Percentiles rank a stretch among this genome's conserved stretches.
phyloP scores from a whole-genome alignment of 768 basidiomycete genomes.

The Agaricus subrufescens region DNA sequence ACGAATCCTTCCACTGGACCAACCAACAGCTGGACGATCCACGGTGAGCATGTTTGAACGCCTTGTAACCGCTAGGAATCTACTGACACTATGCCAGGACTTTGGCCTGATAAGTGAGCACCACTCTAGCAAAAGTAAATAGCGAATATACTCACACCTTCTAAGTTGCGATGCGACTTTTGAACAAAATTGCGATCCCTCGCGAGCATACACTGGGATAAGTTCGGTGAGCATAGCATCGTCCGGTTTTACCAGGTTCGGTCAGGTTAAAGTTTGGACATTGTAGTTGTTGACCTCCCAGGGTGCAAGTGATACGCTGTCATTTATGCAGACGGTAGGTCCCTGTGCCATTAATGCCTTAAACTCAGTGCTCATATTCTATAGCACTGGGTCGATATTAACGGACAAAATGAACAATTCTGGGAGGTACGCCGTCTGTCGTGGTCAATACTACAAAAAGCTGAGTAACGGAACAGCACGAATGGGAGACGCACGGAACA shows the following conservation, averaged over 20 bases:
- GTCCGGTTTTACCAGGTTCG: slow-evolving; percentile 6
- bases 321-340: slow-evolving; percentile 48
- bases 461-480: slow-evolving; percentile 38
- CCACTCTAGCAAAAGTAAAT: background rate
- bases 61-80: background rate
- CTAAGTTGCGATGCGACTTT: slow-evolving; percentile 51
- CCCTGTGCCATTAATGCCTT: background rate
- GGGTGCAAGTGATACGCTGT: slow-evolving; percentile 53
- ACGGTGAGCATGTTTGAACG: slow-evolving; percentile 40
- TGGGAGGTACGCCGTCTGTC: slow-evolving; percentile 50
- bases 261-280: background rate
- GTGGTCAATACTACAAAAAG: background rate
- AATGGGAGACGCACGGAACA: slow-evolving; percentile 69
- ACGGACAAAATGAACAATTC: slow-evolving; percentile 56
- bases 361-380: background rate
- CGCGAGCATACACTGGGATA: slow-evolving; percentile 30
- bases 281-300: slow-evolving; percentile 52
- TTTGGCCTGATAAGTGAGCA: slow-evolving; percentile 63
- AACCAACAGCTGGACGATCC: slow-evolving; percentile 67
- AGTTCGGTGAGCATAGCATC: slow-evolving; percentile 17
- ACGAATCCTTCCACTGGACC: slow-evolving; percentile 61
- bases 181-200: slow-evolving; percentile 31
- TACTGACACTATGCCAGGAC: slow-evolving; percentile 29
- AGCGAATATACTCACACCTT: background rate
- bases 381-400: slow-evolving; percentile 58